Evolutionary conservation across 139 green algal genomes (phyloP).

Genomic region (Closterium sp.): DNA sequence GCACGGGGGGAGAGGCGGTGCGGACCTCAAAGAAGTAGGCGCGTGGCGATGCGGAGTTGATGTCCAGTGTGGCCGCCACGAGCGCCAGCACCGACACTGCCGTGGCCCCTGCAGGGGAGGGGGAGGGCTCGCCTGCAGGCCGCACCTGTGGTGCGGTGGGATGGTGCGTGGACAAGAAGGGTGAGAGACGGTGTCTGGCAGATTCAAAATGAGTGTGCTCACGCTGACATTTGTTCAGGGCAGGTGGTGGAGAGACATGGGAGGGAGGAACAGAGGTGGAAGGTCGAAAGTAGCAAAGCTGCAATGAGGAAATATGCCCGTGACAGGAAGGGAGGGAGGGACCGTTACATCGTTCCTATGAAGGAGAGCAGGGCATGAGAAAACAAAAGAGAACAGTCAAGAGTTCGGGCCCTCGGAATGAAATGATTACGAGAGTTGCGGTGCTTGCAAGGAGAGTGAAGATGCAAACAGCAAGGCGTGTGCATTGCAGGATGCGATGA

Average conservation of each 20-base stretch:
- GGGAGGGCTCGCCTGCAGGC: not conserved
- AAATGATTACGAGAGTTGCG: not conserved
- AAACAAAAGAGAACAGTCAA: not conserved
- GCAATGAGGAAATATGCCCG: not conserved
- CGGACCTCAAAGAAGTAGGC: constrained; percentile 83
- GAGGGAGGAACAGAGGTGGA: not conserved
- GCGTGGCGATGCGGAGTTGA: constrained; percentile 72
- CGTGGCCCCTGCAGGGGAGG: not conserved
- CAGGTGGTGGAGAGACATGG: not conserved
- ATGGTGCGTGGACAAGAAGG: not conserved
- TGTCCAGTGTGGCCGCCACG: constrained; percentile 75
- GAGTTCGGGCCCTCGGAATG: not conserved
- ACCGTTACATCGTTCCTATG: too few relatives aligned
- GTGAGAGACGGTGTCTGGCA: not conserved
- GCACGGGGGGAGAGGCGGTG: not conserved
- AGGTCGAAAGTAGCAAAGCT: not conserved
- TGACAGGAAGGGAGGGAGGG: not conserved
- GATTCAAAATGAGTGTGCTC: too few relatives aligned
- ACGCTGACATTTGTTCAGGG: not conserved
- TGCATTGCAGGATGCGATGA: not conserved
- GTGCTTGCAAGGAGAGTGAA: not conserved
- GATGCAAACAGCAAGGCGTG: not conserved
- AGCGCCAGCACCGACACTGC: constrained; percentile 20
- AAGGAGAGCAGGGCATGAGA: not conserved
- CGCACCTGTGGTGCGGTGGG: not conserved